A percentile compares a stretch with the other conserved stretches of the same genome.
Conservation (phyloP, 2,329 filamentous ascomycete species). For the Zasmidium angulare region DNA sequence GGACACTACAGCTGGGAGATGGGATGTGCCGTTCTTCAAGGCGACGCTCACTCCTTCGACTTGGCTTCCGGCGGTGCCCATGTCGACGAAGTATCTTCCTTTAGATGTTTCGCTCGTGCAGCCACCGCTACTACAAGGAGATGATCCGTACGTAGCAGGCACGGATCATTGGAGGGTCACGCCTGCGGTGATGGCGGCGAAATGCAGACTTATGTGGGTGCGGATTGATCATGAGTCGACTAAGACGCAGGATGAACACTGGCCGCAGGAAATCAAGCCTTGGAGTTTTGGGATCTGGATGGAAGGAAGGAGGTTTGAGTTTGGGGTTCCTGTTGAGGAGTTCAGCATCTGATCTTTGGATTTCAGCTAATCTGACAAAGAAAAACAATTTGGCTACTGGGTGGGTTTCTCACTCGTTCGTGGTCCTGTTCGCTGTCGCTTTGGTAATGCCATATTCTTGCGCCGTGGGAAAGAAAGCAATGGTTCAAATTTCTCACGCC, state of each 20-base stretch:
- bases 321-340: not conserved
- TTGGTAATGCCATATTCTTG: not conserved
- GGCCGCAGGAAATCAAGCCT: constrained; percentile 2
- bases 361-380: not conserved
- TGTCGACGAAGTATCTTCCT: constrained; percentile 6
- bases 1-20: not conserved
- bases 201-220: not conserved
- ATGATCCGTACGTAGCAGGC: not conserved
- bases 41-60: constrained; percentile 3
- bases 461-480: not conserved
- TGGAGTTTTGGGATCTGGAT: constrained; percentile 6
- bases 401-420: not conserved
- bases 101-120: constrained; percentile 4
- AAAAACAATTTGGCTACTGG: not conserved
- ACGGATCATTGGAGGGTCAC: constrained; percentile 1
- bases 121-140: not conserved
- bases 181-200: not conserved
- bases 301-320: not conserved
- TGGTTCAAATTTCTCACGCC: not conserved
- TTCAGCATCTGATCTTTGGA: not conserved
- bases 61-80: constrained; percentile 1
- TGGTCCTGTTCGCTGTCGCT: not conserved
- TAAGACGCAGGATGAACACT: not conserved
- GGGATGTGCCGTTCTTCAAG: not conserved
- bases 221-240: not conserved